Conservation (phyloP, 1,284 basidiomycete genomes). For the Rhizoctonia solani region DNA sequence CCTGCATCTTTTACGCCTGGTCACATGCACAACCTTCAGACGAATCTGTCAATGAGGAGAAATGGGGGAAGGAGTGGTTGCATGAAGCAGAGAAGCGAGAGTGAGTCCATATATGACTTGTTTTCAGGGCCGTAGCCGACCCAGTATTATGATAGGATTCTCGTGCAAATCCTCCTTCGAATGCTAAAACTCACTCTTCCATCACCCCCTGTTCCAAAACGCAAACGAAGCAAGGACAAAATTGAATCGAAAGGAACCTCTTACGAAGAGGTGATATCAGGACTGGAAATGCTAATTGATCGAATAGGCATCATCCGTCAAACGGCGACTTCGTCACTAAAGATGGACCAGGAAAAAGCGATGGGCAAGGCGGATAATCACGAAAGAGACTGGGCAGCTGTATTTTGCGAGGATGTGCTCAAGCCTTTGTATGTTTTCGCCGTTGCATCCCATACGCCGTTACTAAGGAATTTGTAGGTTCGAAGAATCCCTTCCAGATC, state of each 20-base stretch:
- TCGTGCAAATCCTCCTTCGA: conserved; percentile 18
- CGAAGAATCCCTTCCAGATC: conserved; percentile 15
- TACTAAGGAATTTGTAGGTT: not conserved
- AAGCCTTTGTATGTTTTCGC: conserved; percentile 12
- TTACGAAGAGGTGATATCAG: not conserved
- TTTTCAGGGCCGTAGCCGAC: not conserved
- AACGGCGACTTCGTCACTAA: not conserved
- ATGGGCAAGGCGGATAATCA: not conserved
- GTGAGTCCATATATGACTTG: not conserved
- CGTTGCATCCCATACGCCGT: too few relatives aligned
- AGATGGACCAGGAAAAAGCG: not conserved
- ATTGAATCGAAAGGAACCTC: not conserved
- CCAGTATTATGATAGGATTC: not conserved
- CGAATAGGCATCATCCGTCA: conserved; percentile 16
- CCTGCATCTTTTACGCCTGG: conserved; percentile 28
- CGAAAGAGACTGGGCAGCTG: conserved; percentile 11
- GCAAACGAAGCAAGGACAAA: conserved; percentile 9
- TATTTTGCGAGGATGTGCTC: conserved; percentile 13
- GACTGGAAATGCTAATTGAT: conserved; percentile 13
- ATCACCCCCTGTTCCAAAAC: not conserved
- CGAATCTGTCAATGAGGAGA: not conserved
- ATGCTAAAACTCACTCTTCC: conserved; percentile 25
- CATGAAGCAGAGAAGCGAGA: conserved; percentile 29
- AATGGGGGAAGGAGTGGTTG: conserved; percentile 14
- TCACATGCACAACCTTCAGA: conserved; percentile 2